Base-by-base conservation (phyloP, 805 yeast species). In the Hermanozyma aechmeae region DNA sequence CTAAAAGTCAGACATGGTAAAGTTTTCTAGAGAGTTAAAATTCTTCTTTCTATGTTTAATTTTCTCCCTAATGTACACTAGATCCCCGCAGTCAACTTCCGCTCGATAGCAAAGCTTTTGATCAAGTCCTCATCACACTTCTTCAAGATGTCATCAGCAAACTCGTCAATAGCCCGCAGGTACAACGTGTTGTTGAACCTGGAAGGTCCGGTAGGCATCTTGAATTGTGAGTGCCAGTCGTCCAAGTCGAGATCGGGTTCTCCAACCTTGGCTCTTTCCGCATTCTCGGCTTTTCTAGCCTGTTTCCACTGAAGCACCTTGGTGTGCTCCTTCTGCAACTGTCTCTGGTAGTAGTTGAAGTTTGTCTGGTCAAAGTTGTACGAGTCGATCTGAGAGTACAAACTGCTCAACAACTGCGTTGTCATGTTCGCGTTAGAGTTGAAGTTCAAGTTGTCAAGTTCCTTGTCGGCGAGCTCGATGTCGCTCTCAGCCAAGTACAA, bases 281-380 rank as follows among this genome's bases (percentile, higher is more conserved):
- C 63, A 55, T 79, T 79, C 43, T 79, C 87, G 34, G 68, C 63
- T 53, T 71, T 70, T 49, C 81, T 63, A 53, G 73, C 75, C 46
- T 71, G 75, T 49, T 78, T 77, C 87, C 89, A 82, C 49, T 76
- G 83, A 39, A 65, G 63, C 40, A 82, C 68, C 61, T 78, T 80
- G 35, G 74, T 56, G 51, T 68, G 61, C 50, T 82, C 93, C 50
- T 85, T 71, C 27, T 76, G 70, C 35, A 73, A 63, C 44, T 73
- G 78, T 61, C 93, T 75, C 59, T 81, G 92, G 62, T 73, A 80
- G 58, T 78, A 81, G 63, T 80, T 79, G 65, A 79, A 76, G 57
- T 77, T 81, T 42, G 79, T 77, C 51, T 79, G 82, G 50, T 79
- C 86, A 51, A 77, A 77, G 59, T 77, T 78, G 60, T 73, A 76